Conservation (phyloP, 176 grass and related monocot genomes). For the Lolium rigidum region DNA sequence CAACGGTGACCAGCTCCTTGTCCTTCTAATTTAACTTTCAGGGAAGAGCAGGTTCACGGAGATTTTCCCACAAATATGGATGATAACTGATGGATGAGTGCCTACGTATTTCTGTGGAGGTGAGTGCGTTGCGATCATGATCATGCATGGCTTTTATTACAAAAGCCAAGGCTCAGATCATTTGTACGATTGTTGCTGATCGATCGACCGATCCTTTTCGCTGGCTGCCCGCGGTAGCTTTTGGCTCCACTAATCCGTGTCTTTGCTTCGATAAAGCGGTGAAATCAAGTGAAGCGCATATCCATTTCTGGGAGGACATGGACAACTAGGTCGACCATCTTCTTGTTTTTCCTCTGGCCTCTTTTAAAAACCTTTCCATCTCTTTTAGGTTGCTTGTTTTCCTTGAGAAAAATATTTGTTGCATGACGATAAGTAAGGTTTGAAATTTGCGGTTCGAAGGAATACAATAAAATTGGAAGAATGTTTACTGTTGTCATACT, state of each 20-base stretch:
- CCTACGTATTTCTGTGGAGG: neutral
- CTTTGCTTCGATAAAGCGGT: neutral
- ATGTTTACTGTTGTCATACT: neutral
- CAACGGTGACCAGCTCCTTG: neutral
- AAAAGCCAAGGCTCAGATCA: neutral
- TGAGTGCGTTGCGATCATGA: conserved; percentile 2
- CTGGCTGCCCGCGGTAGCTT: neutral
- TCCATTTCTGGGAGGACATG: neutral
- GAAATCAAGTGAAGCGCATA: neutral
- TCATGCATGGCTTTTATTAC: conserved; percentile 18
- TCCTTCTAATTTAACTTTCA: neutral
- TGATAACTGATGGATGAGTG: neutral
- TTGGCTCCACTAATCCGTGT: conserved; percentile 12
- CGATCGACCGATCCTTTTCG: neutral
- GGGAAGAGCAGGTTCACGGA: neutral
- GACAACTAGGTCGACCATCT: neutral
- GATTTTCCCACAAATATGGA: neutral
- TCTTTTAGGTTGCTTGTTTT: neutral
- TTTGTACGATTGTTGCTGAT: neutral
- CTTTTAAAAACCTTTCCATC: neutral
- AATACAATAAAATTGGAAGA: neutral
- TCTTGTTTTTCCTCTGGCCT: neutral
- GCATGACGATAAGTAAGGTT: neutral
- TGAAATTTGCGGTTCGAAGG: neutral
- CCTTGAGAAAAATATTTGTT: neutral